Evolutionary conservation across 192 early-diverging fungal species (phyloP).

Genomic region (Rhizophlyctis rosea): DNA sequence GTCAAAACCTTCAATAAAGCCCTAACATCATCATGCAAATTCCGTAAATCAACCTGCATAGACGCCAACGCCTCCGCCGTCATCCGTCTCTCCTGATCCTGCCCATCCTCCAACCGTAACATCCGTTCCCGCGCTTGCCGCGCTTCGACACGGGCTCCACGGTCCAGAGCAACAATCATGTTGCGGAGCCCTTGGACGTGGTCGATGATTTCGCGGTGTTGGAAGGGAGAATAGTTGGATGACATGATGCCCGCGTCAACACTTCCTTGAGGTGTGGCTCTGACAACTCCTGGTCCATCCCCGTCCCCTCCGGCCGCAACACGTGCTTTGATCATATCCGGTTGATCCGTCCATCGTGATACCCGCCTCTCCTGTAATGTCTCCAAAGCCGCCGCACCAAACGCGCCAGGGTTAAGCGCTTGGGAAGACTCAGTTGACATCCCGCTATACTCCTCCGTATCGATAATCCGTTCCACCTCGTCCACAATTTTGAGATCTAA

Average conservation of each 20-base stretch:
- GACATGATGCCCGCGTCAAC: not conserved
- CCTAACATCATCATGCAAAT: not conserved
- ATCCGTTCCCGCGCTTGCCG: conserved; percentile 8
- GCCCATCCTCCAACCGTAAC: not conserved
- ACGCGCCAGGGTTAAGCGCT: too few relatives aligned
- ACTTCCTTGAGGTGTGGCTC: not conserved
- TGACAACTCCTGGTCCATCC: not conserved
- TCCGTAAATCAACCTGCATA: not conserved
- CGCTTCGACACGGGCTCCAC: conserved; percentile 5
- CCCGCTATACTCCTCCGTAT: not conserved
- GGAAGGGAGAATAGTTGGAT: not conserved
- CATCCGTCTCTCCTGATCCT: conserved; percentile 5
- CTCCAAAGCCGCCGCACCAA: not conserved
- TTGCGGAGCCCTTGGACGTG: conserved; percentile 7
- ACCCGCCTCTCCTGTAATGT: conserved; percentile 8
- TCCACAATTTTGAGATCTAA: not conserved
- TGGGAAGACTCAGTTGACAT: too few relatives aligned
- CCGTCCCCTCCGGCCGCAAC: not conserved
- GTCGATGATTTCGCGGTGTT: not conserved
- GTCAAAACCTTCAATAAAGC: not conserved
- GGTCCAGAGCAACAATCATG: not conserved
- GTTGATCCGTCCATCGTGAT: conserved; percentile 2
- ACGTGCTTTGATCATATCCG: not conserved
- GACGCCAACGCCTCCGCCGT: conserved; percentile 1
- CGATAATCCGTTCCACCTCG: conserved; percentile 3